Base-by-base conservation (phyloP, 805 yeast genomes). In the Candida andamanensis region DNA sequence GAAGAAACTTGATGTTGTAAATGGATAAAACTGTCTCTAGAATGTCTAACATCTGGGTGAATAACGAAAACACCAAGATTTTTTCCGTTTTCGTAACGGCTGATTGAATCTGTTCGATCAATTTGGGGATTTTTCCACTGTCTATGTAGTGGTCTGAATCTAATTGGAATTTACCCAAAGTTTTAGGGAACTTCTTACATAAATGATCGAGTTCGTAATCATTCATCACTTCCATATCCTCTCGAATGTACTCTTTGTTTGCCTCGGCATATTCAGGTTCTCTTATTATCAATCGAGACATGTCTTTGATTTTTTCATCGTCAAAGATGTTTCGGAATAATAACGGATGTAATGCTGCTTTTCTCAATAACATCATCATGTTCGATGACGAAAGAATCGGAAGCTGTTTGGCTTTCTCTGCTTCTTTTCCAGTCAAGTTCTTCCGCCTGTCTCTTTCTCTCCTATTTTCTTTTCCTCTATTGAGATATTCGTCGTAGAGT, bases 201-300 rank as follows among this genome's bases (percentile, higher is more conserved):
- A 92, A 61, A 12, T 66, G 63, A 49, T 87, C 79, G 31, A 92
- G 66, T 59, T 92, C 98, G 54, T 74, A 84, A 63, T 92, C 99
- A 6, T 85, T 73, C 97, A 92, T 86, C 10, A 83, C 85, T 52
- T 77, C 77, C 97, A 92, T 89, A 56, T 92, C 99, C 62, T 92
- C 99, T 49, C 52, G 76, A 37, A 92, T 89, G 49, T 70, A 92
- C 24, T 74, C 64, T 40, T 67, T 61, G 52, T 86, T 87, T 12
- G 97, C 97, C 35, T 78, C 76, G 19, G 65, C 69, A 56, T 92
- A 92, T 32, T 74, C 78, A 1, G 86, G 85, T 49, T 89, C 96
- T 35, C 69, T 67, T 81, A 85, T 78, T 29, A 92, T 89, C 16
- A 71, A 78, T 37, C 64, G 71, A 25, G 95, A 70, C 97, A 92